A percentile compares a stretch with the other conserved stretches of the same genome.
Evolutionary conservation across 768 basidiomycete species (phyloP).

Genomic region (Chlorophyllum brunneum): DNA sequence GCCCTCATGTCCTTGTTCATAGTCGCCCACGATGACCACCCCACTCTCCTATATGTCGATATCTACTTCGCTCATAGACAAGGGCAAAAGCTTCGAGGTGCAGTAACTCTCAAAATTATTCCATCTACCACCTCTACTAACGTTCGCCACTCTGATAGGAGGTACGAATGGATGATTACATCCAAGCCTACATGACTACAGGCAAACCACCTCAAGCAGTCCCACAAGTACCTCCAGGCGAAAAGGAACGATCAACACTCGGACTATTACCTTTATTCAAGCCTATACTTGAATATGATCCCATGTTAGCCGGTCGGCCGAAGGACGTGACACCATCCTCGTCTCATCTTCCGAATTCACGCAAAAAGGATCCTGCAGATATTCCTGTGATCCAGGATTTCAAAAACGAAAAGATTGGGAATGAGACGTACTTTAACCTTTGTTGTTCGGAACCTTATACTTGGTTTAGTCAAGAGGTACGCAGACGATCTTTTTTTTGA

Average conservation of each 20-base stretch:
- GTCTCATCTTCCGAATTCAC: background rate
- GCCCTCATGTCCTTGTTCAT: background rate
- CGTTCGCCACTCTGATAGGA: too few species aligned
- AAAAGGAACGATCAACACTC: constrained; percentile 37
- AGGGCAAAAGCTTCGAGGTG: constrained; percentile 17
- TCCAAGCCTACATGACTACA: constrained; percentile 42
- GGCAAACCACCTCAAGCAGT: constrained; percentile 45
- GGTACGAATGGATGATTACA: constrained; percentile 50
- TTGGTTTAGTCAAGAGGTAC: constrained; percentile 17
- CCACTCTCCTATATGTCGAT: constrained; percentile 1
- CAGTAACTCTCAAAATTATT: too few species aligned
- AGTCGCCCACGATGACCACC: background rate
- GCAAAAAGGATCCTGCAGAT: constrained; percentile 7
- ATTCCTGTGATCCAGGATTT: constrained; percentile 15
- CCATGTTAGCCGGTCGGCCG: constrained; percentile 10
- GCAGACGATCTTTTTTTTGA: background rate
- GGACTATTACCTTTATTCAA: constrained; percentile 50
- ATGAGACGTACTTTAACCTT: constrained; percentile 14
- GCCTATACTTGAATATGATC: constrained; percentile 24
- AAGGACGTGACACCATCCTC: background rate
- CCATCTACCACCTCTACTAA: too few species aligned
- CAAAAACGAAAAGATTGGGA: constrained; percentile 9
- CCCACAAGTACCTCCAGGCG: constrained; percentile 42
- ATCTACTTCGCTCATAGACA: background rate
- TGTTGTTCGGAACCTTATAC: constrained; percentile 11